Percentiles rank a stretch among this genome's conserved stretches.
phyloP scores from a whole-genome alignment of 192 early-diverging fungal genomes.

The Powellomyces hirtus region DNA sequence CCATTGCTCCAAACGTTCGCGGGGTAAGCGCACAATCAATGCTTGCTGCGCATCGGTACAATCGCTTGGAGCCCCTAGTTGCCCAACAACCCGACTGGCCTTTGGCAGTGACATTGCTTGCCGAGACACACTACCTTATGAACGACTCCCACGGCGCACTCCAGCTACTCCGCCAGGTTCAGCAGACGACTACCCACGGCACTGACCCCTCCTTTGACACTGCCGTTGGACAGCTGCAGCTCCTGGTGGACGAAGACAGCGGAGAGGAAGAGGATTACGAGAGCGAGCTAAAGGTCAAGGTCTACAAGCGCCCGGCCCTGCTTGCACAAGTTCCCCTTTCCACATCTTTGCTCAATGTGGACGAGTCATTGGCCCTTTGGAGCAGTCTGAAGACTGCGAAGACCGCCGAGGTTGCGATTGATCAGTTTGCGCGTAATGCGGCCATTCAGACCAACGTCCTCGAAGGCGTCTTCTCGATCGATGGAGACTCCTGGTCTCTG shows the following conservation, averaged over 20 bases:
- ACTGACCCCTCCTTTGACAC: background rate
- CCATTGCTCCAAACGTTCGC: background rate
- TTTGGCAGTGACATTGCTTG: background rate
- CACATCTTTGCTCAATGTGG: background rate
- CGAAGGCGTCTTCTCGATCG: constrained; percentile 13
- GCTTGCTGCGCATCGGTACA: background rate
- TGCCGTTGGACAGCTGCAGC: background rate
- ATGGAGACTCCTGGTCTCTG: constrained; percentile 11
- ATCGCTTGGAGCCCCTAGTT: background rate
- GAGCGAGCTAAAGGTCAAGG: background rate
- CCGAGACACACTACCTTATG: constrained; percentile 9
- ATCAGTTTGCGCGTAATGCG: constrained; percentile 7
- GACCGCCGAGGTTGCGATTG: constrained; percentile 2
- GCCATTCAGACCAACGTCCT: constrained; percentile 6
- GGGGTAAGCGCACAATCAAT: constrained; percentile 10
- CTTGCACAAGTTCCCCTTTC: background rate
- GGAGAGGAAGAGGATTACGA: background rate
- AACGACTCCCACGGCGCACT: constrained; percentile 7
- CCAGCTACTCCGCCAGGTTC: background rate
- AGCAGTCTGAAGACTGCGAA: background rate
- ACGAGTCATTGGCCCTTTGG: background rate
- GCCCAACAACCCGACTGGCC: background rate
- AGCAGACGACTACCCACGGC: background rate
- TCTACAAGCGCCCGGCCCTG: background rate
- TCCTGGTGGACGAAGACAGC: background rate